Percentiles rank a stretch among this genome's conserved stretches.
These are phyloP conservation scores for Candida rishiriensis DNA, from an alignment of 805 yeast species.

Conservation along the genomic window DNA sequence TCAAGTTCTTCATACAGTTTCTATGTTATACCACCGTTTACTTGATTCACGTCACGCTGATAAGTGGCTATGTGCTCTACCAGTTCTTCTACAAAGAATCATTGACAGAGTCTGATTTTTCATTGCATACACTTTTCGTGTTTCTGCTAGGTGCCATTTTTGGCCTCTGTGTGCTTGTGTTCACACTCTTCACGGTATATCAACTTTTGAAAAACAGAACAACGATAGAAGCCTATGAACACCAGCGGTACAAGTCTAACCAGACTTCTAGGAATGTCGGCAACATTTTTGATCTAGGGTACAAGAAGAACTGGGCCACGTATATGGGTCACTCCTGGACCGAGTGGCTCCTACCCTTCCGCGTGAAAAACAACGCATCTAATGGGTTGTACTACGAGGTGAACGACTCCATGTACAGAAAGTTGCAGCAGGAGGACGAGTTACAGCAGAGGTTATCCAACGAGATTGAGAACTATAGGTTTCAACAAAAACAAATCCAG, in stretches of 20 bases:
- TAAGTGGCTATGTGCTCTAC: constrained; percentile 41
- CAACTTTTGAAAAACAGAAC: constrained; percentile 64
- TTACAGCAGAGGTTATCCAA: constrained; percentile 42
- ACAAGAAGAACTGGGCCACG: constrained; percentile 52
- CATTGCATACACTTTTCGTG: constrained; percentile 57
- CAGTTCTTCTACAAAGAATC: constrained; percentile 38
- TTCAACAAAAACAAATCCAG: constrained; percentile 19
- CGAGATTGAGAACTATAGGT: constrained; percentile 32
- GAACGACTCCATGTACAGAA: constrained; percentile 38
- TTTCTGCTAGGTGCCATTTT: constrained; percentile 51
- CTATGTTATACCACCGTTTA: constrained; percentile 50
- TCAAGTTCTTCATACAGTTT: constrained; percentile 75
- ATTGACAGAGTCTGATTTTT: constrained; percentile 34
- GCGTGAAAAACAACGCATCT: constrained; percentile 18
- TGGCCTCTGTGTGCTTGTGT: constrained; percentile 51
- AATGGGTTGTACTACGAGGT: constrained; percentile 52
- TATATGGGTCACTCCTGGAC: constrained; percentile 67
- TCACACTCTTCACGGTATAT: constrained; percentile 54
- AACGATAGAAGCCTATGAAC: constrained; percentile 73
- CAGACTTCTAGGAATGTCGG: constrained; percentile 42
- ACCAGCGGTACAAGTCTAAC: constrained; percentile 41
- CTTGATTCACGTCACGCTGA: constrained; percentile 36
- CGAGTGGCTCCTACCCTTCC: constrained; percentile 70
- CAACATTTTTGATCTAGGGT: constrained; percentile 77
- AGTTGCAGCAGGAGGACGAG: constrained; percentile 36